Conservation (phyloP, 352 stramenopile species). For the Elongisporangium prolatum region DNA sequence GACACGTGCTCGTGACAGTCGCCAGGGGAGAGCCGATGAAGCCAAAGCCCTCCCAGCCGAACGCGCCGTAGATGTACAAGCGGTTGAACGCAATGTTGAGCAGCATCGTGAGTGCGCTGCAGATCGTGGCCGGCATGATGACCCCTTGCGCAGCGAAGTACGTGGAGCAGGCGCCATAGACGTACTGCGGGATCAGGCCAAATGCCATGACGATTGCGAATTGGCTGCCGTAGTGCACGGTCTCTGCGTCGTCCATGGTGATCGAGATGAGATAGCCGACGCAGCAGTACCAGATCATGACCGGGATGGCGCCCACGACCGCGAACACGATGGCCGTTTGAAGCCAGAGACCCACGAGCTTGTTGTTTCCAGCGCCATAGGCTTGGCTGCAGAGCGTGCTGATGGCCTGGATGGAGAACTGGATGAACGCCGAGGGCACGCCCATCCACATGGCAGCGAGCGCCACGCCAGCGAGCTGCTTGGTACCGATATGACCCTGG, state of each 20-base stretch:
- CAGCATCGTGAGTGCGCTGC: conserved; percentile 29
- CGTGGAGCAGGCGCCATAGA: not conserved
- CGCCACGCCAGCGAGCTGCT: conserved; percentile 20
- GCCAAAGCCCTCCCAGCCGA: not conserved
- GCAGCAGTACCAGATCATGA: conserved; percentile 46
- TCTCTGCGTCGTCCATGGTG: conserved; percentile 38
- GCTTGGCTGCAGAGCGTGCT: not conserved
- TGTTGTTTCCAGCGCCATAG: not conserved
- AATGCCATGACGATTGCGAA: conserved; percentile 35
- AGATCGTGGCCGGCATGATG: conserved; percentile 41
- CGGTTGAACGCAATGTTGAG: conserved; percentile 38
- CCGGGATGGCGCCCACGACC: conserved; percentile 14
- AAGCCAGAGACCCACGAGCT: not conserved
- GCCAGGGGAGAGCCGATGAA: conserved; percentile 24
- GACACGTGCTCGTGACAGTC: conserved; percentile 37
- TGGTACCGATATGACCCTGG: conserved; percentile 41
- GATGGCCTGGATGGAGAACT: not conserved
- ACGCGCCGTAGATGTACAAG: conserved; percentile 19
- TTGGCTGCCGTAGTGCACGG: conserved; percentile 27
- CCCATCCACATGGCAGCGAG: not conserved
- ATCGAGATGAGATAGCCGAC: conserved; percentile 35
- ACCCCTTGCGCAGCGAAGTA: conserved; percentile 17
- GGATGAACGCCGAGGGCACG: not conserved
- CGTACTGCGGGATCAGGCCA: not conserved
- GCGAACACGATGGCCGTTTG: not conserved